Evolutionary conservation across 208 protist genomes (phyloP).

Genomic region (Leishmania martiniquensis): DNA sequence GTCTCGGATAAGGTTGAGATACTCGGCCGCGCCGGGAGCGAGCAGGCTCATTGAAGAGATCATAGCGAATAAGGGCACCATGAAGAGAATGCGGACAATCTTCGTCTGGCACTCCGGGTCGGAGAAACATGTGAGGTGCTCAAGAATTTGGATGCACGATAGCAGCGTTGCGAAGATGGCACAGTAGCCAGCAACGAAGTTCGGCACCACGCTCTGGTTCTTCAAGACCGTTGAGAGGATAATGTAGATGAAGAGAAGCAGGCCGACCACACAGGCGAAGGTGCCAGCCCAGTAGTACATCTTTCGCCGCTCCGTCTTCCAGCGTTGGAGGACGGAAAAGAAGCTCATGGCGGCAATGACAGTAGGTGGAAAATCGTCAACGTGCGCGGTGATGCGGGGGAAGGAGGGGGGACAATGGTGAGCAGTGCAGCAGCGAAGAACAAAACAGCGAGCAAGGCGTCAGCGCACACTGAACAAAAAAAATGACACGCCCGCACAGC

Average conservation of each 20-base stretch:
- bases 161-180: constrained; percentile 88
- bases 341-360: constrained; percentile 12
- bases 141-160: constrained; percentile 90
- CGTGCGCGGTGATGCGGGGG: neutral
- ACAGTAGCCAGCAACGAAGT: constrained; percentile 88
- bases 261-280: constrained; percentile 73
- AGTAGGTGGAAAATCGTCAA: neutral
- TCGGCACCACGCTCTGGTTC: constrained; percentile 64
- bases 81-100: constrained; percentile 94
- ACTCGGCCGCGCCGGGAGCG: constrained; percentile 70
- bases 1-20: constrained; percentile 92
- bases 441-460: neutral
- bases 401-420: neutral
- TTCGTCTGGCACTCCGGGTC: constrained; percentile 92
- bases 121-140: constrained; percentile 90
- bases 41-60: constrained; percentile 86
- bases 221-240: constrained; percentile 46
- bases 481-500: neutral
- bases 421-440: neutral
- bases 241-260: constrained; percentile 74
- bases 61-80: constrained; percentile 93
- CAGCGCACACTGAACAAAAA: neutral
- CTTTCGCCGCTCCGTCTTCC: constrained; percentile 59
- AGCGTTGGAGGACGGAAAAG: constrained; percentile 22
- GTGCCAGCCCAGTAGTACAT: constrained; percentile 91